Percentiles rank a stretch among this genome's conserved stretches.
Conservation (phyloP, 495 filamentous ascomycete species). For the Podospora bellae-mahoneyi region DNA sequence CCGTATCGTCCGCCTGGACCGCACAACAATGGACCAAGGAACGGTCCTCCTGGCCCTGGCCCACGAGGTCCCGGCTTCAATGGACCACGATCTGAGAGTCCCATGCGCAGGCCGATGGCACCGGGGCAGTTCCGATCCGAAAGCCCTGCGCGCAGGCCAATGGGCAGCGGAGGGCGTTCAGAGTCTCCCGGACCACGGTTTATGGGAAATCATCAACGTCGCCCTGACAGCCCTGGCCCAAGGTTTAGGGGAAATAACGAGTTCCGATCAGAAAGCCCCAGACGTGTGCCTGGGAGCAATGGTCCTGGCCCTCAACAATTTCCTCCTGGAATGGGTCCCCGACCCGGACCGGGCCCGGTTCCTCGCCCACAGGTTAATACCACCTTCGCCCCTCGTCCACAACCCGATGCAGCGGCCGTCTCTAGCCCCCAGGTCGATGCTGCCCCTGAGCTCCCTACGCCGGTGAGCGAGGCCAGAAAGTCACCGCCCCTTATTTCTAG, state of each 20-base stretch:
- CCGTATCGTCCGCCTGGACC: slow-evolving; percentile 14
- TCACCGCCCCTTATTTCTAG: slow-evolving; percentile 12
- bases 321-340: not conserved
- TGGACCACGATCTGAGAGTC: slow-evolving; percentile 12
- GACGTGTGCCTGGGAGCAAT: not conserved
- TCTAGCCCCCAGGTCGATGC: not conserved
- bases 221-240: slow-evolving; percentile 13
- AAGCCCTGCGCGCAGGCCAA: slow-evolving; percentile 6
- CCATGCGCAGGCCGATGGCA: slow-evolving; percentile 1
- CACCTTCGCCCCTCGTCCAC: not conserved
- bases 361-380: not conserved
- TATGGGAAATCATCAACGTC: not conserved
- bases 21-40: not conserved
- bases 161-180: not conserved
- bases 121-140: slow-evolving; percentile 3
- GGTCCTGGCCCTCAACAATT: not conserved
- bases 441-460: slow-evolving; percentile 1
- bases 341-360: not conserved
- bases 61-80: slow-evolving; percentile 6
- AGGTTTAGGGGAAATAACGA: not conserved
- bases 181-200: slow-evolving; percentile 7
- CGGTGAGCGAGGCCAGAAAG: not conserved
- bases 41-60: slow-evolving; percentile 10
- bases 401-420: not conserved
- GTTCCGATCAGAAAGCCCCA: not conserved